Percentiles rank a stretch among this genome's conserved stretches.
phyloP scores from a whole-genome alignment of 2,329 filamentous ascomycete genomes.

The Penicillium sp. region DNA sequence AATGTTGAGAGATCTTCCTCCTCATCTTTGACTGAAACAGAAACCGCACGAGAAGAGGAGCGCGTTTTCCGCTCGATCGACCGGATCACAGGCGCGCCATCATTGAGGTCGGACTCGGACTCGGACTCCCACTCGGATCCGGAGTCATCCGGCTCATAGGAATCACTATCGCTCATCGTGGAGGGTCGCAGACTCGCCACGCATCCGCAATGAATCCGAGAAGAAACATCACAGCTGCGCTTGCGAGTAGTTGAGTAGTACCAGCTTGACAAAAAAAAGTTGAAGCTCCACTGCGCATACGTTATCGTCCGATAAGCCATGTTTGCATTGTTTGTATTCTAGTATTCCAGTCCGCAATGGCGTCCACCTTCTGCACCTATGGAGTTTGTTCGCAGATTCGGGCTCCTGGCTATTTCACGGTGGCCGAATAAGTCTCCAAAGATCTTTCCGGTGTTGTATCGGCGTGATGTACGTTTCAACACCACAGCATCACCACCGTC shows the following conservation, averaged over 20 bases:
- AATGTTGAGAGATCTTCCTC: background rate
- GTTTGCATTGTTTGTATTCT: constrained; percentile 41
- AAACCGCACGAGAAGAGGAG: constrained; percentile 3
- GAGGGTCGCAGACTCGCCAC: constrained; percentile 35
- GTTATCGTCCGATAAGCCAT: constrained; percentile 24
- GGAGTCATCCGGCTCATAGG: constrained; percentile 34
- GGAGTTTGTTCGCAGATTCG: constrained; percentile 31
- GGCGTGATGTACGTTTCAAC: constrained; percentile 24
- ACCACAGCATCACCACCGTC: constrained; percentile 21
- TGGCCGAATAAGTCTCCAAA: constrained; percentile 8
- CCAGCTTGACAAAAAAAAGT: constrained; percentile 15
- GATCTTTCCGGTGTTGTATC: constrained; percentile 20
- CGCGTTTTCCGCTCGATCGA: constrained; percentile 2
- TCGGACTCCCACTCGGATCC: constrained; percentile 23
- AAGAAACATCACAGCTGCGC: constrained; percentile 27
- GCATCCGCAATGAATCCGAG: constrained; percentile 17
- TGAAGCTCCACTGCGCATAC: constrained; percentile 9
- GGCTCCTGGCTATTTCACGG: constrained; percentile 19
- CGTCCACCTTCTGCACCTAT: constrained; percentile 18
- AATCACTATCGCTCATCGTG: constrained; percentile 39
- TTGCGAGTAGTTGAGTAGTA: constrained; percentile 2
- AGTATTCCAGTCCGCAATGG: background rate
- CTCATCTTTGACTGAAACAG: background rate
- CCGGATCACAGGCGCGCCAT: constrained; percentile 3
- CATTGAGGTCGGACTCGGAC: constrained; percentile 13